phyloP scores from a whole-genome alignment of 208 protist genomes.

The Trypanosoma brucei region DNA sequence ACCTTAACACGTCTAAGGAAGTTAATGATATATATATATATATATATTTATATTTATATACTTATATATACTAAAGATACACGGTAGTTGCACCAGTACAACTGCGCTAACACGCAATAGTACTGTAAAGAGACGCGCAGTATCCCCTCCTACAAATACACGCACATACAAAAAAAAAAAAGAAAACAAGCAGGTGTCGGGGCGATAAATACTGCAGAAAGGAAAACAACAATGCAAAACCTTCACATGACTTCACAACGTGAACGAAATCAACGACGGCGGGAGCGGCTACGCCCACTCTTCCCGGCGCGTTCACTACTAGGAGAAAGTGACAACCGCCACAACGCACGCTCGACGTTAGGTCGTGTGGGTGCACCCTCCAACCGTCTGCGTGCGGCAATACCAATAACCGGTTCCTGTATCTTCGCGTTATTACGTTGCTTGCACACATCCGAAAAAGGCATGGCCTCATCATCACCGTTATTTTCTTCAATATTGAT shows the following conservation, averaged over 20 bases:
- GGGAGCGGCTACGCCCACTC: slow-evolving; percentile 35
- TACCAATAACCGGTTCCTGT: slow-evolving; percentile 36
- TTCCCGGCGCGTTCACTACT: slow-evolving; percentile 13
- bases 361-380: slow-evolving; percentile 33
- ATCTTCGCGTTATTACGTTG: neutral
- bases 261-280: slow-evolving; percentile 25
- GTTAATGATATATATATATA: no score
- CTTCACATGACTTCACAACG: neutral
- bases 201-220: neutral
- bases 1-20: no score
- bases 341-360: slow-evolving; percentile 58
- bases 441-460: slow-evolving; percentile 4
- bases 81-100: no score
- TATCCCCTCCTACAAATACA: no score
- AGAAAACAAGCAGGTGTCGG: slow-evolving; percentile 2
- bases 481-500: neutral
- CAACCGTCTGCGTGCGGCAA: slow-evolving; percentile 44
- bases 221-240: slow-evolving; percentile 6
- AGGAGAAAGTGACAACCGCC: slow-evolving; percentile 45
- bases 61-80: no score
- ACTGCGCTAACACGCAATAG: no score
- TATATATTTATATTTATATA: no score
- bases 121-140: no score
- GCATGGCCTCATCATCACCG: slow-evolving; percentile 4
- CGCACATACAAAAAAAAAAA: slow-evolving; percentile 9